A percentile compares a stretch with the other conserved stretches of the same genome.
These are phyloP conservation scores for Didymellaceae sp. DNA, from an alignment of 2,329 filamentous ascomycete species.

Conservation along the genomic window DNA sequence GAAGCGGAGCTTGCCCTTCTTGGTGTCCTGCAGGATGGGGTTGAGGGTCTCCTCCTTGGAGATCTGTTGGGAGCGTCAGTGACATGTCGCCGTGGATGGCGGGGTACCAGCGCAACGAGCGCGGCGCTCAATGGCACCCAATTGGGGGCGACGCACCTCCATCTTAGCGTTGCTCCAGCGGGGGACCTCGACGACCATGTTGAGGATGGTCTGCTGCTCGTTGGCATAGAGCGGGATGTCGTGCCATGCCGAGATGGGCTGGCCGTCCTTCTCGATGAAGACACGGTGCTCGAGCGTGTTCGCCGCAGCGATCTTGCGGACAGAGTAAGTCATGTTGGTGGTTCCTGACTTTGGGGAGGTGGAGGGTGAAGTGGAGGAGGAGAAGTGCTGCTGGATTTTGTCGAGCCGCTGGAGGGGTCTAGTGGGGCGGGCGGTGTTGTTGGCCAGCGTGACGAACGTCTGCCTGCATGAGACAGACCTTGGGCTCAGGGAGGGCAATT, in stretches of 20 bases:
- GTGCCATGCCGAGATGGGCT: slow-evolving; percentile 94
- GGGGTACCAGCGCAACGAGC: slow-evolving; percentile 21
- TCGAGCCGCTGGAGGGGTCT: slow-evolving; percentile 45
- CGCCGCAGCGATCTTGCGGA: slow-evolving; percentile 86
- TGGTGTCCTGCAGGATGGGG: slow-evolving; percentile 98
- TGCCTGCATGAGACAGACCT: slow-evolving; percentile 45
- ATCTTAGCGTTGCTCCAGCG: slow-evolving; percentile 99
- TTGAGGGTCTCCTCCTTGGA: slow-evolving; percentile 98
- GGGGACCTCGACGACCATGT: slow-evolving; percentile 99
- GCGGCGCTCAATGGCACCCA: slow-evolving; percentile 8
- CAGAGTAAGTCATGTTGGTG: slow-evolving; percentile 69
- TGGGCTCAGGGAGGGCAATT: slow-evolving; percentile 28
- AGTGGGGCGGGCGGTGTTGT: slow-evolving; percentile 48
- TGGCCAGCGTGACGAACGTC: slow-evolving; percentile 50
- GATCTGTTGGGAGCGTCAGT: slow-evolving; percentile 67
- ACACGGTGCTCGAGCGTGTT: slow-evolving; percentile 97
- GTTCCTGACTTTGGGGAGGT: slow-evolving; percentile 28
- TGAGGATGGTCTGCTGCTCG: slow-evolving; percentile 90
- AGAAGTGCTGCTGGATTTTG: slow-evolving; percentile 53
- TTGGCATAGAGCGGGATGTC: slow-evolving; percentile 99
- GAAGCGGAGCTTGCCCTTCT: slow-evolving; percentile 99
- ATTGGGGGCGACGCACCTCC: slow-evolving; percentile 71
- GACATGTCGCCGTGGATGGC: slow-evolving; percentile 6
- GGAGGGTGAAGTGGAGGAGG: slow-evolving; percentile 33
- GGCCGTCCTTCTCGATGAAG: slow-evolving; percentile 97